These are phyloP conservation scores for Alternaria brassicae DNA, from an alignment of 2,329 filamentous ascomycete species.

Conservation along the genomic window DNA sequence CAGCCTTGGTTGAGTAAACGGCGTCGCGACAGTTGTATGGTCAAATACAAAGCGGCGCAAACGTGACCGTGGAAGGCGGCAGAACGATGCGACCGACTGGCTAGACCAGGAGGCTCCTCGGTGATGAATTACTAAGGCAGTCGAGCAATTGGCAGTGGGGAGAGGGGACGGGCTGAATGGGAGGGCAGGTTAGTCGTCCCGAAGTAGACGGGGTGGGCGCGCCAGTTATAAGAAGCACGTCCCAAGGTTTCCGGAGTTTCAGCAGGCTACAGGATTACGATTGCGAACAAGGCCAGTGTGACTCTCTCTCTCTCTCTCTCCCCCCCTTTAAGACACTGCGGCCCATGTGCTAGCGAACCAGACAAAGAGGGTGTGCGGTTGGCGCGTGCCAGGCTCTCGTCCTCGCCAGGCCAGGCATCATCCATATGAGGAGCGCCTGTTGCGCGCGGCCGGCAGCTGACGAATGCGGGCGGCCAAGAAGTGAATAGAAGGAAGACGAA, in stretches of 20 bases:
- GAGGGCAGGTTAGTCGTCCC: constrained; percentile 31
- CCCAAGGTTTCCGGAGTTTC: constrained; percentile 18
- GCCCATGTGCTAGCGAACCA: constrained; percentile 29
- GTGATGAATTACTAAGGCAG: constrained; percentile 33
- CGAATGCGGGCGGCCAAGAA: constrained; percentile 43
- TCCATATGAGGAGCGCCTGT: constrained; percentile 24
- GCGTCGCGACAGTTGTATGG: constrained; percentile 17
- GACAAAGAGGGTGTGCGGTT: constrained; percentile 41
- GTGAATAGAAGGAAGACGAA: constrained; percentile 43
- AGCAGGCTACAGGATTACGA: constrained; percentile 38
- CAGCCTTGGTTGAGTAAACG: constrained; percentile 19
- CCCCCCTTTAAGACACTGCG: constrained; percentile 31
- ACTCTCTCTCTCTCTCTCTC: no score
- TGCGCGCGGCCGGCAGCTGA: constrained; percentile 42
- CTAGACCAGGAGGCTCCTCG: constrained; percentile 30
- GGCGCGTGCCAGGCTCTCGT: constrained; percentile 27
- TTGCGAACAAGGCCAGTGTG: constrained; percentile 33
- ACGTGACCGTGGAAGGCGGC: constrained; percentile 41
- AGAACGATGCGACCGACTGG: constrained; percentile 39
- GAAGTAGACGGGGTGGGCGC: constrained; percentile 33
- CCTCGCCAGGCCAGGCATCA: constrained; percentile 29
- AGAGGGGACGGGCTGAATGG: constrained; percentile 34
- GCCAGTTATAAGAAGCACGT: constrained; percentile 30
- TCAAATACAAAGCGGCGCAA: constrained; percentile 22
- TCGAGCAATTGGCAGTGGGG: constrained; percentile 27